These are phyloP conservation scores for Beauveria sp. DNA, from an alignment of 2,329 filamentous ascomycete species.

Conservation along the genomic window DNA sequence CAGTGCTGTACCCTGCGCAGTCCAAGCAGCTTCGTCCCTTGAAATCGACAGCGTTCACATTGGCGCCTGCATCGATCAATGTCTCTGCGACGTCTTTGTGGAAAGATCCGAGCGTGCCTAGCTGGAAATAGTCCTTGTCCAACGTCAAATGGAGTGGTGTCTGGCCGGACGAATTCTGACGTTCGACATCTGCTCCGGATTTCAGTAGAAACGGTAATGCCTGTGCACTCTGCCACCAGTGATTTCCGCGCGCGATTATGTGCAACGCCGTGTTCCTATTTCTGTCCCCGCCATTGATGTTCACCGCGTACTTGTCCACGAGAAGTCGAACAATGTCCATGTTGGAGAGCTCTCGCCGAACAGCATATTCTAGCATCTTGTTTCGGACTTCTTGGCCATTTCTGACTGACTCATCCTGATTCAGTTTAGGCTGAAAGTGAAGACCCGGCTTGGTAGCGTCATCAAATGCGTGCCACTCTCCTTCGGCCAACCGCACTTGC, in stretches of 20 bases:
- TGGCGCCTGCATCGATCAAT: conserved; percentile 5
- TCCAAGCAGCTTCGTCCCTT: conserved; percentile 12
- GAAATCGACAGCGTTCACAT: conserved; percentile 10
- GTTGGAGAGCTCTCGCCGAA: not conserved
- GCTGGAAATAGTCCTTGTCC: not conserved
- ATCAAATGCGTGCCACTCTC: conserved; percentile 5
- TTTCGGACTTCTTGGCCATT: not conserved
- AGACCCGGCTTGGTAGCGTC: not conserved
- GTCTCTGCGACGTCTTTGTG: conserved; percentile 3
- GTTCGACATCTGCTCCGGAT: conserved; percentile 5
- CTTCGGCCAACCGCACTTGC: not conserved
- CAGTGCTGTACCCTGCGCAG: not conserved
- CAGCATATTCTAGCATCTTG: not conserved
- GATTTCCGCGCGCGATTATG: not conserved
- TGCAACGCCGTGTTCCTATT: not conserved
- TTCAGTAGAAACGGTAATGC: conserved; percentile 13
- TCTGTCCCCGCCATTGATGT: not conserved
- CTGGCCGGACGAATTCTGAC: not conserved
- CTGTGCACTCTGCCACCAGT: conserved; percentile 14
- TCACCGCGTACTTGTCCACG: conserved; percentile 4
- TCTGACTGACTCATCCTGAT: not conserved
- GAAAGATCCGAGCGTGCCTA: not conserved
- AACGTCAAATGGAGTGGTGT: conserved; percentile 13
- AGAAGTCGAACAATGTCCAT: conserved; percentile 5
- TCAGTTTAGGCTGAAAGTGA: not conserved